Percentiles rank a stretch among this genome's conserved stretches.
Evolutionary conservation across 1,284 basidiomycete genomes (phyloP).

Genomic region (Rhodotorula sp.): DNA sequence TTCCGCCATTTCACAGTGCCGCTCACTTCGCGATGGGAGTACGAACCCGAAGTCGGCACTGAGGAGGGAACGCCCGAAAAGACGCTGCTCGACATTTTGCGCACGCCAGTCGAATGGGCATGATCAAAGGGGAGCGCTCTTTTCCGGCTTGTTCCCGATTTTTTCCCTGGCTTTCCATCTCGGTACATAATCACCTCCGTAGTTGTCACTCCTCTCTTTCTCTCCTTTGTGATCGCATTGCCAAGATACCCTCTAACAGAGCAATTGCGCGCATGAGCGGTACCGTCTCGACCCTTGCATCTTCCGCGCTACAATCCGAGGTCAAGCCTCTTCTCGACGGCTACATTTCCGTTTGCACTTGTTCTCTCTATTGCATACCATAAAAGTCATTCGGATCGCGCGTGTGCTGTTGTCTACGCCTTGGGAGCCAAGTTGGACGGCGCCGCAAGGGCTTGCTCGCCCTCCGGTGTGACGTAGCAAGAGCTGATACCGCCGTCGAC

Average conservation of each 20-base stretch:
- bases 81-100: conserved; percentile 66
- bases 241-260: not conserved
- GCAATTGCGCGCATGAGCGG: not conserved
- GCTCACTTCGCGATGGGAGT: conserved; percentile 89
- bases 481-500: conserved; percentile 87
- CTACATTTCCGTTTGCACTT: too few relatives aligned
- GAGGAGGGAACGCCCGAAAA: conserved; percentile 69
- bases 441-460: conserved; percentile 31
- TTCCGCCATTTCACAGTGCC: conserved; percentile 56
- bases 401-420: not conserved
- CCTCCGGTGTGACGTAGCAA: conserved; percentile 65
- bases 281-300: not conserved
- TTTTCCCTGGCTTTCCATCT: too few relatives aligned
- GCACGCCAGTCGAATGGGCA: conserved; percentile 69
- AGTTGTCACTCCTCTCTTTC: not conserved
- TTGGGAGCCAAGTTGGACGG: conserved; percentile 30
- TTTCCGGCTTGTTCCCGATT: too few relatives aligned
- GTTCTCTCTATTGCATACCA: too few relatives aligned
- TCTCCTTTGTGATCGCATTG: not conserved
- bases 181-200: not conserved
- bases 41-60: conserved; percentile 74
- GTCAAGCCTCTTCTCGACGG: too few relatives aligned
- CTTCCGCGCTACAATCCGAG: too few relatives aligned
- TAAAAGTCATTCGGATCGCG: not conserved
- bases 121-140: conserved; percentile 25